These are phyloP conservation scores for Lentinula aciculospora DNA, from an alignment of 768 basidiomycete species.

Conservation along the genomic window DNA sequence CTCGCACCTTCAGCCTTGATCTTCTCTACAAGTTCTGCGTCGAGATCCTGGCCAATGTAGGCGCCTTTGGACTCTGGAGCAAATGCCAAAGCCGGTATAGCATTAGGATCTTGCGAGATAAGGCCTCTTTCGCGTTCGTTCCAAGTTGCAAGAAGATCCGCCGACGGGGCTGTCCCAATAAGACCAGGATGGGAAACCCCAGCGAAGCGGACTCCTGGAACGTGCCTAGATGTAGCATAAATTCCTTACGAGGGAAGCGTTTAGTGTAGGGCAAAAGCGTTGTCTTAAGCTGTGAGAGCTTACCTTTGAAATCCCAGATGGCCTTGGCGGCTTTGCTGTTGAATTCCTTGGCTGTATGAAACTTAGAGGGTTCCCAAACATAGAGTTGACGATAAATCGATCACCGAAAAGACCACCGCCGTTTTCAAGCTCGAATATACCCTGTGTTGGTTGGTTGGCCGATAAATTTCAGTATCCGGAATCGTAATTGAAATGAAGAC, in stretches of 20 bases:
- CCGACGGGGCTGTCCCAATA: constrained; percentile 72
- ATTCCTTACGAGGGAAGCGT: constrained; percentile 35
- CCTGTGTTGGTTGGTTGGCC: constrained; percentile 35
- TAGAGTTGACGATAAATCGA: neutral
- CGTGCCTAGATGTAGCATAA: constrained; percentile 69
- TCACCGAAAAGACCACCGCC: constrained; percentile 68
- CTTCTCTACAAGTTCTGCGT: constrained; percentile 38
- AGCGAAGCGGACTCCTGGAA: constrained; percentile 75
- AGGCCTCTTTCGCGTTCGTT: constrained; percentile 65
- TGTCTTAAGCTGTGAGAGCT: neutral
- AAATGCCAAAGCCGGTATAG: constrained; percentile 63
- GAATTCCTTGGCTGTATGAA: constrained; percentile 50
- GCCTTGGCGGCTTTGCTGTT: constrained; percentile 69
- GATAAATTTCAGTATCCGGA: neutral
- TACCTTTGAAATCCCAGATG: constrained; percentile 75
- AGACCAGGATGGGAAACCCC: constrained; percentile 75
- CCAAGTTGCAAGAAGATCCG: constrained; percentile 70
- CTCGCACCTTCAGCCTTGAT: constrained; percentile 64
- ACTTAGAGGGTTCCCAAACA: neutral
- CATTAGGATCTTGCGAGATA: constrained; percentile 44
- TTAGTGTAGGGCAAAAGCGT: neutral
- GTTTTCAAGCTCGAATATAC: constrained; percentile 70
- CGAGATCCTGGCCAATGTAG: constrained; percentile 65
- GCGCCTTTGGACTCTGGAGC: constrained; percentile 54
- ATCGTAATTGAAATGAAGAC: constrained; percentile 23